Percentiles rank a stretch among this genome's conserved stretches.
phyloP scores from a whole-genome alignment of 2,329 filamentous ascomycete genomes.

The Talaromyces sp. region DNA sequence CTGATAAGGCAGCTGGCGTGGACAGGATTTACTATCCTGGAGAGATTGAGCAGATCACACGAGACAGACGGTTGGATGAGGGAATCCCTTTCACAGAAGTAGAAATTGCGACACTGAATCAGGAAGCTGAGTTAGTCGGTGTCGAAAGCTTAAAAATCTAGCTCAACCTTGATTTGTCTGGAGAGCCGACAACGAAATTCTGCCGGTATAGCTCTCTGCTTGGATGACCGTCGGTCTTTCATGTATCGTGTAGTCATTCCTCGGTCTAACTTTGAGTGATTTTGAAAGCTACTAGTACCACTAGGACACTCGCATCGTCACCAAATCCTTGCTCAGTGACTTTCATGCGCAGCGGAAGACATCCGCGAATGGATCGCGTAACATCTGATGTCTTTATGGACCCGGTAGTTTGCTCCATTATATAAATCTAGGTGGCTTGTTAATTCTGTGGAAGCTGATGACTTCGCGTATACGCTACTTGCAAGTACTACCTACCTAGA shows the following conservation, averaged over 20 bases:
- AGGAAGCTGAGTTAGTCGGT: slow-evolving; percentile 47
- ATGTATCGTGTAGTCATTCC: not conserved
- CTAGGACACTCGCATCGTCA: not conserved
- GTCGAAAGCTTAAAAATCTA: slow-evolving; percentile 18
- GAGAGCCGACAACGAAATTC: not conserved
- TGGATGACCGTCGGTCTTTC: not conserved
- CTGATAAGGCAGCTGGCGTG: slow-evolving; percentile 52
- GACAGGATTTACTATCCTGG: slow-evolving; percentile 57
- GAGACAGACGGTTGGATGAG: slow-evolving; percentile 38
- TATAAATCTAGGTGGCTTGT: not conserved
- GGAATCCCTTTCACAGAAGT: slow-evolving; percentile 51
- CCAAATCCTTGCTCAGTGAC: not conserved
- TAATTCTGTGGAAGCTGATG: not conserved
- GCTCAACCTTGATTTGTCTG: not conserved
- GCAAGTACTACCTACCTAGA: too few relatives aligned
- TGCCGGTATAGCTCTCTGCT: not conserved
- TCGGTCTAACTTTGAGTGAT: not conserved
- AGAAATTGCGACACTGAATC: slow-evolving; percentile 50
- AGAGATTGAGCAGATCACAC: slow-evolving; percentile 52
- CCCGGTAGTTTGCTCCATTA: not conserved
- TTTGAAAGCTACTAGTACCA: not conserved
- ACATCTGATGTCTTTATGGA: not conserved
- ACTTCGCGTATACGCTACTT: not conserved
- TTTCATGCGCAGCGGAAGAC: not conserved
- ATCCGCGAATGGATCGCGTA: not conserved